phyloP scores from a whole-genome alignment of 371 early-diverging fungal species.

The Rhizopus arrhizus region DNA sequence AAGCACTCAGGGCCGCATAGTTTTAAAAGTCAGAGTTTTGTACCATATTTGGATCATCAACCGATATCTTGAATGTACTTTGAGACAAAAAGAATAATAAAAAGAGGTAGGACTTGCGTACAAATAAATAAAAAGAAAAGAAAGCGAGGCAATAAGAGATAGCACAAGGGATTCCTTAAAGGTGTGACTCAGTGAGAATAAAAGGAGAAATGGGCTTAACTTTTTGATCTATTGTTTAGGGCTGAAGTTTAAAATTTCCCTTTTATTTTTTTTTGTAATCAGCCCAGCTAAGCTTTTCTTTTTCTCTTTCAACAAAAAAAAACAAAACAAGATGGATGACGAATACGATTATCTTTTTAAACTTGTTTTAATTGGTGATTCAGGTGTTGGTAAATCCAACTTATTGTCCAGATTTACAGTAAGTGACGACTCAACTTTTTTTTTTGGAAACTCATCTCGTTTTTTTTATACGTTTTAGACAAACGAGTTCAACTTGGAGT shows the following conservation, averaged over 20 bases:
- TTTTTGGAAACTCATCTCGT: conserved; percentile 1
- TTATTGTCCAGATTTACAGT: conserved; percentile 49
- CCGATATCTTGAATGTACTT: too few relatives aligned
- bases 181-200: too few relatives aligned
- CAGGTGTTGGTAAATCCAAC: conserved; percentile 54
- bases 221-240: too few relatives aligned
- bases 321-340: conserved; percentile 37
- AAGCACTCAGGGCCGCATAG: too few relatives aligned
- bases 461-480: conserved; percentile 37
- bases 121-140: too few relatives aligned
- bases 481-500: conserved; percentile 96
- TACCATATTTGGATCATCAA: too few relatives aligned
- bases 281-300: conserved; percentile 3
- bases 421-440: background rate
- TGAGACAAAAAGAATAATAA: too few relatives aligned
- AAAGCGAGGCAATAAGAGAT: too few relatives aligned
- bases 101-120: too few relatives aligned
- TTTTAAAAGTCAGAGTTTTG: too few relatives aligned
- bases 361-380: conserved; percentile 52
- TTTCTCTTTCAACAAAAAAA: background rate
- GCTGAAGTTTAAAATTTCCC: background rate
- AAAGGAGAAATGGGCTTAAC: too few relatives aligned
- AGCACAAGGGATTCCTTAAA: too few relatives aligned
- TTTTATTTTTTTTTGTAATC: conserved; percentile 1
- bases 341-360: conserved; percentile 58